Conservation (phyloP, 352 stramenopile genomes). For the Phytophthora quininea region DNA sequence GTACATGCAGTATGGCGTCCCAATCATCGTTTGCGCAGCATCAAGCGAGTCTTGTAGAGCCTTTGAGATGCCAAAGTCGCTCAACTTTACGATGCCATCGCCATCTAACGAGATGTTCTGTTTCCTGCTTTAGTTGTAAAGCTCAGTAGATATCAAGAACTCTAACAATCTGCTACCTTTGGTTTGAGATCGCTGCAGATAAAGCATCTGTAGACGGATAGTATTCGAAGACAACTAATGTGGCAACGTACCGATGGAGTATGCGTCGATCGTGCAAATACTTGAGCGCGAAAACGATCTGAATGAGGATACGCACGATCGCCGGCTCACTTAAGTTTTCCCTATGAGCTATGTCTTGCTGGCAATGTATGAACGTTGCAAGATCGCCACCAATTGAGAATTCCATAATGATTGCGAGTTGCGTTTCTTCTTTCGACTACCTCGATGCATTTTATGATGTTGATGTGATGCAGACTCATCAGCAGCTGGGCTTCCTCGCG, state of each 20-base stretch:
- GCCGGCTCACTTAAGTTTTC: constrained; percentile 42
- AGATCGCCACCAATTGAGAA: constrained; percentile 71
- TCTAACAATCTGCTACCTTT: too few relatives aligned
- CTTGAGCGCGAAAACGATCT: constrained; percentile 58
- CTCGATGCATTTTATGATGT: constrained; percentile 73
- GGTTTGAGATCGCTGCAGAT: constrained; percentile 61
- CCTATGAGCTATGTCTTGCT: too few relatives aligned
- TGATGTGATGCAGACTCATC: constrained; percentile 53
- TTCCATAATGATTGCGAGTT: constrained; percentile 76
- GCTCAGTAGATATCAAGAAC: too few relatives aligned
- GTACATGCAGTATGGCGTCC: constrained; percentile 82
- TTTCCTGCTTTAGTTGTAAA: too few relatives aligned
- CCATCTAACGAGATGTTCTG: constrained; percentile 66
- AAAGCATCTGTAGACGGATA: too few relatives aligned
- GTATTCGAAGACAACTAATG: too few relatives aligned
- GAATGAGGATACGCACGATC: constrained; percentile 75
- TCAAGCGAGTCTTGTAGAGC: constrained; percentile 51
- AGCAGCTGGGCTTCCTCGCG: constrained; percentile 61
- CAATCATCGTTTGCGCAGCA: constrained; percentile 58
- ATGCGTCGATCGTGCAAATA: constrained; percentile 69
- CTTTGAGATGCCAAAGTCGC: constrained; percentile 70
- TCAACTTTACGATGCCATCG: constrained; percentile 71
- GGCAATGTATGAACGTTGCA: too few relatives aligned
- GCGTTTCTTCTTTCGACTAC: constrained; percentile 32
- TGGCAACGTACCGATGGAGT: constrained; percentile 74